These are phyloP conservation scores for Aspergillus ibericus DNA, from an alignment of 2,329 filamentous ascomycete genomes.

Conservation along the genomic window DNA sequence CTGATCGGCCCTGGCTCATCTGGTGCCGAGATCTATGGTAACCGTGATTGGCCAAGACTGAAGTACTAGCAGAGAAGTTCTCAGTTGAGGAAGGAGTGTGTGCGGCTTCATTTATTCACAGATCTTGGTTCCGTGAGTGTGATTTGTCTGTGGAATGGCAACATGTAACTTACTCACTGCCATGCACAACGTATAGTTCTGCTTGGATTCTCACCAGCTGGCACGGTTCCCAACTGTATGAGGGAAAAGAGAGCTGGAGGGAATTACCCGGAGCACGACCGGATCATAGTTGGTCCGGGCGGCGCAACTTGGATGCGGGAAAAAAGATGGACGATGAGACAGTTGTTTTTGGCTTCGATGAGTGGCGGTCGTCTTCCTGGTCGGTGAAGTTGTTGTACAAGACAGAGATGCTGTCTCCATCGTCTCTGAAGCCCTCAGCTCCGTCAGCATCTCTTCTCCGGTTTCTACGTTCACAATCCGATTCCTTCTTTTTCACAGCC, in stretches of 20 bases:
- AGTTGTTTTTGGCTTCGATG: background rate
- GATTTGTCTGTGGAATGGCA: too few relatives aligned
- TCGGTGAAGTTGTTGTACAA: conserved; percentile 9
- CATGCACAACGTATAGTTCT: too few relatives aligned
- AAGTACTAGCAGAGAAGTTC: too few relatives aligned
- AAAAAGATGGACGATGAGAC: background rate
- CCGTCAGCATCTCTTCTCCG: conserved; percentile 63
- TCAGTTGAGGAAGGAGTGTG: too few relatives aligned
- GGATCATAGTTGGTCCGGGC: conserved; percentile 11
- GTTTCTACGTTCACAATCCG: conserved; percentile 71
- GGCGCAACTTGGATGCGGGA: conserved; percentile 6
- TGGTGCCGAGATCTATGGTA: too few relatives aligned
- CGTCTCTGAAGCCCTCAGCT: conserved; percentile 38
- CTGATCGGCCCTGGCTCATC: too few relatives aligned
- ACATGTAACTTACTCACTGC: too few relatives aligned
- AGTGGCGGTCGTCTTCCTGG: conserved; percentile 9
- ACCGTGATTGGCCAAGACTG: too few relatives aligned
- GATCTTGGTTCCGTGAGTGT: too few relatives aligned
- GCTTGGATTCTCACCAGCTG: too few relatives aligned
- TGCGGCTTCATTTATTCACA: too few relatives aligned
- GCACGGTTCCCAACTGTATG: too few relatives aligned
- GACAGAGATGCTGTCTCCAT: conserved; percentile 40
- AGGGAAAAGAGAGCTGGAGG: background rate
- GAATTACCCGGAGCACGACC: background rate
- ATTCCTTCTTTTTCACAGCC: conserved; percentile 55